Conservation (phyloP, 2,329 filamentous ascomycete species). For the Fragosphaeria purpurea region DNA sequence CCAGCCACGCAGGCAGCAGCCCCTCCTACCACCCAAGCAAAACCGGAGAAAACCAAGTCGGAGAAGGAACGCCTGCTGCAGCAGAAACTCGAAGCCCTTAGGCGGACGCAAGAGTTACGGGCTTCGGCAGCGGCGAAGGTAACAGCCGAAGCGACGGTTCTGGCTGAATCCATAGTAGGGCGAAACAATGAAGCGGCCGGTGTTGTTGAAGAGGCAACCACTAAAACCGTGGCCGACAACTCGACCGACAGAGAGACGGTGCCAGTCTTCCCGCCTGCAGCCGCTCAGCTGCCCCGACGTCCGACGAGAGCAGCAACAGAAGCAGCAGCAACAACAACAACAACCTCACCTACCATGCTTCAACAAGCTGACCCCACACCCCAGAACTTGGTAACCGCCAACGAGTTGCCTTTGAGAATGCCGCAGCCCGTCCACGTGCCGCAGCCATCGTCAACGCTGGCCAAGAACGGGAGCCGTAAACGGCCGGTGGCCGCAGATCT, state of each 20-base stretch:
- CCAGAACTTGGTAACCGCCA: too few relatives aligned
- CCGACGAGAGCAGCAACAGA: too few relatives aligned
- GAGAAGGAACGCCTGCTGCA: slow-evolving; percentile 66
- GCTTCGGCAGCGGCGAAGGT: slow-evolving; percentile 15
- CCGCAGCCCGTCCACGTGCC: neutral
- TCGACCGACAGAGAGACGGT: neutral
- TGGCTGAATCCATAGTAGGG: neutral
- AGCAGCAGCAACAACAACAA: too few relatives aligned
- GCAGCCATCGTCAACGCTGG: neutral
- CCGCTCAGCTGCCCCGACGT: neutral
- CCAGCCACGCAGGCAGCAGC: neutral
- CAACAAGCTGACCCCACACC: too few relatives aligned
- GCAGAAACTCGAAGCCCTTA: slow-evolving; percentile 68
- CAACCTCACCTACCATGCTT: too few relatives aligned
- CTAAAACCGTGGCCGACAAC: neutral
- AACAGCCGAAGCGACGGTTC: neutral
- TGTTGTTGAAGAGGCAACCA: neutral
- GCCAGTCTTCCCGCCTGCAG: neutral
- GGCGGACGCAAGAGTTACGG: slow-evolving; percentile 42
- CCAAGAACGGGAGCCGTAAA: slow-evolving; percentile 20
- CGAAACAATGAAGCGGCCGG: neutral
- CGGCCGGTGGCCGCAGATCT: slow-evolving; percentile 58
- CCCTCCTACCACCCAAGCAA: slow-evolving; percentile 19
- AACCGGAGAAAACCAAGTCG: slow-evolving; percentile 36
- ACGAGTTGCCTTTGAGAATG: too few relatives aligned